Base-by-base conservation (phyloP, 2,329 filamentous ascomycete genomes). In the Aspergillus versicolor region DNA sequence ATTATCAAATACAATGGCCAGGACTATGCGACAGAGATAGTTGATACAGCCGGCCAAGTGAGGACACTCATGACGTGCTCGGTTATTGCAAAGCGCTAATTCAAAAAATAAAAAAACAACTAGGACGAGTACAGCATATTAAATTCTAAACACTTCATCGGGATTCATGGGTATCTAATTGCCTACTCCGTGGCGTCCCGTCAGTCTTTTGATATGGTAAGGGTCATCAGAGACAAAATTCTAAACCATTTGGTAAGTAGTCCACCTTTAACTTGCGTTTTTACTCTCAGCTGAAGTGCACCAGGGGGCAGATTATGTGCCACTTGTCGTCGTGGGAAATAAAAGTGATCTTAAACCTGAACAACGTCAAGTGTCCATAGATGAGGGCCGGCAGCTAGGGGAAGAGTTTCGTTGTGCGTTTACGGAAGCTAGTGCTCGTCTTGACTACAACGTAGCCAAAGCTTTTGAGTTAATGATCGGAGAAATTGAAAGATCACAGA, bases 131-230 rank as follows among this genome's bases (percentile, higher is more conserved):
- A 99, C 81, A 96, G 91, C 72, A 97, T 97, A 64, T 82, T 99
- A 61, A 97, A 97, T 77, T 96, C 91, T 61, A 97, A 97, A 80
- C 93, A 97, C 74, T 97, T 97, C 70, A 97, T 99, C 74, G 94
- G 94, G 62, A 97, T 97, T 65, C 94, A 99, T 79, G 94, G 94
- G 56, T 99, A 97, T 76, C 92, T 99, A 84, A 88, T 99, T 59
- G 93, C 97, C 48, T 99, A 99, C 78, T 96, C 92, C n/a, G 92
- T 99, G 49, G 90, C 90, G 21, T 96, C 91, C 47, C 87, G 91
- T 70, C 90, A 94, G 67, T 96, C 92, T 9, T 97, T 97, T 71
- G 94, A 99, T 74, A 99, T 97, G 93, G 89, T 96, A 50, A 87
- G 90, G 69, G 91, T 97, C 59, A 96, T 99, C 65, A 84, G 92